phyloP scores from a whole-genome alignment of 2,329 filamentous ascomycete species.

The Pseudodiploospora longispora region DNA sequence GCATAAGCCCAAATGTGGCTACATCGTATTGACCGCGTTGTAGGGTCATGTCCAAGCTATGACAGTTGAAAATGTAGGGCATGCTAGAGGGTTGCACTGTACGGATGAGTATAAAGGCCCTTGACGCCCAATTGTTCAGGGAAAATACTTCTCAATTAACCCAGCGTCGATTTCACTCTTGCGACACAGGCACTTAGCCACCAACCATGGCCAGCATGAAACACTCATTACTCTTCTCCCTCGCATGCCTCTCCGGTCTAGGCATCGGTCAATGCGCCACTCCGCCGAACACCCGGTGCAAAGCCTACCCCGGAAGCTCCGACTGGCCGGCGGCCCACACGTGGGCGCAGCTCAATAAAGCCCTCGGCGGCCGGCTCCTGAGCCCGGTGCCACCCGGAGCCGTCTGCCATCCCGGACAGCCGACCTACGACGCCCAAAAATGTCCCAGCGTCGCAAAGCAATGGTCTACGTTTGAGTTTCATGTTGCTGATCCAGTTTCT shows the following conservation, averaged over 20 bases:
- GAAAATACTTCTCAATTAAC: too few relatives aligned
- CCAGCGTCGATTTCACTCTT: too few relatives aligned
- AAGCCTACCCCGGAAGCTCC: slow-evolving; percentile 35
- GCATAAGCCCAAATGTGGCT: too few relatives aligned
- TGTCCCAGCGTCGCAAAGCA: slow-evolving; percentile 20
- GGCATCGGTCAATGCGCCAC: neutral
- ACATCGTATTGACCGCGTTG: too few relatives aligned
- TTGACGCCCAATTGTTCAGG: too few relatives aligned
- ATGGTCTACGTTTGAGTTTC: slow-evolving; percentile 22
- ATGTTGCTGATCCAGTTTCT: slow-evolving; percentile 21
- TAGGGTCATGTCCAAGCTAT: neutral
- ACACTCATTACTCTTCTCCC: neutral
- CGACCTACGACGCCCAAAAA: slow-evolving; percentile 15
- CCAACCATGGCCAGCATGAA: neutral
- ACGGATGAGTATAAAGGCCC: too few relatives aligned
- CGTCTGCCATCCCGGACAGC: slow-evolving; percentile 20
- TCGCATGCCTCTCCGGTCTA: neutral
- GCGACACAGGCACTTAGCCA: too few relatives aligned
- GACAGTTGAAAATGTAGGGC: neutral
- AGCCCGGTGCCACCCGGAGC: slow-evolving; percentile 28
- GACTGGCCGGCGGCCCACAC: slow-evolving; percentile 38
- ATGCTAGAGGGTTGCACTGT: neutral
- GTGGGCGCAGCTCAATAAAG: slow-evolving; percentile 40
- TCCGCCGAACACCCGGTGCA: slow-evolving; percentile 26
- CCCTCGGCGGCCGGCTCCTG: slow-evolving; percentile 34